These are phyloP conservation scores for Colletotrichum cereale DNA, from an alignment of 2,329 filamentous ascomycete genomes.

Conservation along the genomic window DNA sequence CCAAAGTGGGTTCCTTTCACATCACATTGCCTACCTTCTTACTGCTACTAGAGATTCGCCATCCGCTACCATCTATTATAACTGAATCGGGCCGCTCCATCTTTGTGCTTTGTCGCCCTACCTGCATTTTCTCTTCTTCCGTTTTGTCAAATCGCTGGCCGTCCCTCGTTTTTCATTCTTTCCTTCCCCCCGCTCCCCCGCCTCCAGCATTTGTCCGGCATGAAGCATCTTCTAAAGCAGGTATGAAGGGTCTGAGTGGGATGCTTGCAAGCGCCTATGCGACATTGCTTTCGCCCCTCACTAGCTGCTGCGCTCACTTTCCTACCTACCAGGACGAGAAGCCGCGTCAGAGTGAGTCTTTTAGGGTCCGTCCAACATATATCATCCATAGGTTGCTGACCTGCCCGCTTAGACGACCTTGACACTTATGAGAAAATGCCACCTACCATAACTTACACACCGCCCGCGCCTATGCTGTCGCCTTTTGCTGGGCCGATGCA, in stretches of 20 bases:
- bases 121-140: slow-evolving; percentile 18
- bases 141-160: slow-evolving; percentile 23
- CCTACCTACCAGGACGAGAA: slow-evolving; percentile 55
- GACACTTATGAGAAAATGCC: slow-evolving; percentile 44
- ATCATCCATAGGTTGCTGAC: slow-evolving; percentile 30
- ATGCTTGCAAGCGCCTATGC: slow-evolving; percentile 57
- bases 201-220: slow-evolving; percentile 38
- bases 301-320: slow-evolving; percentile 59
- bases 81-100: slow-evolving; percentile 38
- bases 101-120: slow-evolving; percentile 28
- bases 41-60: slow-evolving; percentile 11
- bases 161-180: neutral
- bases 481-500: slow-evolving; percentile 46
- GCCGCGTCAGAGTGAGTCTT: slow-evolving; percentile 54
- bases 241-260: slow-evolving; percentile 57
- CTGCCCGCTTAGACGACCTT: slow-evolving; percentile 42
- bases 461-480: slow-evolving; percentile 48
- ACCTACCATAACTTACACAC: slow-evolving; percentile 47
- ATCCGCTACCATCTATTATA: slow-evolving; percentile 30
- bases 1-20: slow-evolving; percentile 23
- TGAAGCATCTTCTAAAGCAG: slow-evolving; percentile 36
- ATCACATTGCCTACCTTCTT: neutral
- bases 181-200: neutral
- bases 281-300: slow-evolving; percentile 62
- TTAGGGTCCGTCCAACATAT: slow-evolving; percentile 3